Conservation (phyloP, 306 rosid genomes). For the Canavalia gladiata region DNA sequence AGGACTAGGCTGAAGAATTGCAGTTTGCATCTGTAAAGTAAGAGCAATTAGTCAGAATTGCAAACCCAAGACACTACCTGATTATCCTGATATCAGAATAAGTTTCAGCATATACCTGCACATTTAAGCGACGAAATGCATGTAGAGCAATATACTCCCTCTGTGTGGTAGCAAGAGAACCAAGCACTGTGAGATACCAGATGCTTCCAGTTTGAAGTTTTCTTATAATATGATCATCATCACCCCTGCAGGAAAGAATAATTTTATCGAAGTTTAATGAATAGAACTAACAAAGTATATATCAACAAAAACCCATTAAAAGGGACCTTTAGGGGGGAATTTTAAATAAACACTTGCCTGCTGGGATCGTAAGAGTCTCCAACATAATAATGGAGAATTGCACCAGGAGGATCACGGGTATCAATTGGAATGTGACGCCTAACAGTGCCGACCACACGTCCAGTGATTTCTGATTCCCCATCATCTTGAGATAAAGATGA, state of each 20-base stretch:
- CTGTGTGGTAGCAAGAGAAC: conserved; percentile 99
- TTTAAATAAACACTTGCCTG: conserved; percentile 57
- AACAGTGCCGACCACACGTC: conserved; percentile 93
- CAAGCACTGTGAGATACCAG: conserved; percentile 93
- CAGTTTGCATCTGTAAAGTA: conserved; percentile 88
- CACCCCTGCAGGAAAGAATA: conserved; percentile 59
- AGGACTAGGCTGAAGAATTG: conserved; percentile 95
- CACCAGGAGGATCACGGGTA: conserved; percentile 94
- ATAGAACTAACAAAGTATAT: conserved; percentile 23
- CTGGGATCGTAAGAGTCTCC: conserved; percentile 85
- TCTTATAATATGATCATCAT: conserved; percentile 87
- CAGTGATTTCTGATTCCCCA: conserved; percentile 80
- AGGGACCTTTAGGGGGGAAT: conserved; percentile 28
- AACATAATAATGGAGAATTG: conserved; percentile 92
- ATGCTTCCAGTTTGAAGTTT: conserved; percentile 80
- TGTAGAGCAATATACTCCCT: conserved; percentile 92
- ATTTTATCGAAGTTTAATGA: conserved; percentile 5
- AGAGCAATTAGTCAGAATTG: conserved; percentile 37
- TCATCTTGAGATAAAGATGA: conserved; percentile 64
- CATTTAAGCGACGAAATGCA: conserved; percentile 96
- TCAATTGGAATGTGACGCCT: conserved; percentile 90
- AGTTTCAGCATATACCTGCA: conserved; percentile 69
- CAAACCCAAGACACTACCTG: conserved; percentile 28
- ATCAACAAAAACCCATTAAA: neutral
- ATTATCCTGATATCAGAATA: neutral